Percentiles rank a stretch among this genome's conserved stretches.
phyloP scores from a whole-genome alignment of 2,329 filamentous ascomycete species.

The Venturiaceae sp. region DNA sequence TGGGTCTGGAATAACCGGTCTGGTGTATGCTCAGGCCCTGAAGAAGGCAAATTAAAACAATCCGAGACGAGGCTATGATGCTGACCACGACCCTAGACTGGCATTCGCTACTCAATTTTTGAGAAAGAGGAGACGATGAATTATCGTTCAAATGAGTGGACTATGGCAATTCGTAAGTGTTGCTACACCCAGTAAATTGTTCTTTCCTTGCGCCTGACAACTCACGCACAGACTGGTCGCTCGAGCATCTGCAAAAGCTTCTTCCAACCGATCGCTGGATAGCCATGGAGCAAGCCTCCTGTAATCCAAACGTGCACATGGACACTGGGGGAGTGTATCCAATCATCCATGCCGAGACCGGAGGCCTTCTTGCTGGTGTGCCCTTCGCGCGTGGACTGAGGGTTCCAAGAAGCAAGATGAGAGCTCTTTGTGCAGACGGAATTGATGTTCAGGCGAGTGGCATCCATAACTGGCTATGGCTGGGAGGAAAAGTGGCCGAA shows the following conservation, averaged over 20 bases:
- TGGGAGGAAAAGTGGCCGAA: no score
- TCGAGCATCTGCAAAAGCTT: conserved; percentile 41
- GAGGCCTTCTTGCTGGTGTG: conserved; percentile 19
- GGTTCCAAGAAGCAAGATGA: conserved; percentile 23
- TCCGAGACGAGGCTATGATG: not conserved
- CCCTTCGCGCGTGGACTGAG: conserved; percentile 25
- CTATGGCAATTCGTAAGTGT: conserved; percentile 44
- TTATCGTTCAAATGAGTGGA: conserved; percentile 47
- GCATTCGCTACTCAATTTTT: conserved; percentile 42
- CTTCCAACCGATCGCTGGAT: conserved; percentile 43
- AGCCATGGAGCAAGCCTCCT: conserved; percentile 37
- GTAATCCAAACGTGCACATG: conserved; percentile 38
- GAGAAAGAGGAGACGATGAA: conserved; percentile 42
- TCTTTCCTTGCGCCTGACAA: no score
- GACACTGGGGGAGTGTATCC: conserved; percentile 21
- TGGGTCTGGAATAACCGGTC: conserved; percentile 7
- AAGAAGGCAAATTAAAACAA: not conserved
- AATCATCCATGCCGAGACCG: conserved; percentile 25
- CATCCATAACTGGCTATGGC: no score
- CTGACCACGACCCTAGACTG: not conserved
- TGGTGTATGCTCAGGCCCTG: conserved; percentile 8
- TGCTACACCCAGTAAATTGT: no score
- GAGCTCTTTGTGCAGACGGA: conserved; percentile 18
- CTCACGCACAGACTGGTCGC: conserved; percentile 36
- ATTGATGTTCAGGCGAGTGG: conserved; percentile 16